A percentile compares a stretch with the other conserved stretches of the same genome.
phyloP scores from a whole-genome alignment of 2,329 filamentous ascomycete species.

The Ceratocystis eucalypticola region DNA sequence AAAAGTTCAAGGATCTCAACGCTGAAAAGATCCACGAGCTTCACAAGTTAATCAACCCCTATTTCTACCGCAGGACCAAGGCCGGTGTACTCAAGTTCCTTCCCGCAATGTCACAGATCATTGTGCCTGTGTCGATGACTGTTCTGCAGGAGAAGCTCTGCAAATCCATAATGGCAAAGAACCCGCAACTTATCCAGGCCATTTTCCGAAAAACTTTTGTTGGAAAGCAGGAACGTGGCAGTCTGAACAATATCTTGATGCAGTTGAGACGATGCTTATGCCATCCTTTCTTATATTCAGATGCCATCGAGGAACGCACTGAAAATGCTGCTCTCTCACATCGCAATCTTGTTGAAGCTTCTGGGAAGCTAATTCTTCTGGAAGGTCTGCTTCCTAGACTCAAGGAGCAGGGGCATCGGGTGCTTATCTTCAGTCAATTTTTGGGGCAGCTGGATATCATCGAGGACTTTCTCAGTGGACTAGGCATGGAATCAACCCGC shows the following conservation, averaged over 20 bases:
- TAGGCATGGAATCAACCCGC: conserved; percentile 61
- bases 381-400: conserved; percentile 80
- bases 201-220: conserved; percentile 62
- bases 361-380: conserved; percentile 73
- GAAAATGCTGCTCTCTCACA: conserved; percentile 49
- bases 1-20: conserved; percentile 62
- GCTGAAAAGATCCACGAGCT: conserved; percentile 69
- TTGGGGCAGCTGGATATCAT: conserved; percentile 75
- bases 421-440: conserved; percentile 94
- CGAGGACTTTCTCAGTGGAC: conserved; percentile 75
- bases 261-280: conserved; percentile 89
- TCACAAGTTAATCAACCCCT: conserved; percentile 67
- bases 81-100: conserved; percentile 80
- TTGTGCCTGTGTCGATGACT: conserved; percentile 91
- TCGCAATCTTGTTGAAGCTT: conserved; percentile 79
- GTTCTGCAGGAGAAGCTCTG: conserved; percentile 86
- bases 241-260: conserved; percentile 86
- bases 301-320: conserved; percentile 72
- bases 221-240: conserved; percentile 59
- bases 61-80: conserved; percentile 66
- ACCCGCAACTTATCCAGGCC: conserved; percentile 72
- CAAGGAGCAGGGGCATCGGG: conserved; percentile 70
- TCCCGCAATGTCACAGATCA: conserved; percentile 87
- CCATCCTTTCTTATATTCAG: conserved; percentile 90
- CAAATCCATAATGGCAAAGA: conserved; percentile 84